Evolutionary conservation across 1,284 basidiomycete genomes (phyloP), one percentile per base, ranked within the genome.

Genomic region (Irpex sp.): DNA sequence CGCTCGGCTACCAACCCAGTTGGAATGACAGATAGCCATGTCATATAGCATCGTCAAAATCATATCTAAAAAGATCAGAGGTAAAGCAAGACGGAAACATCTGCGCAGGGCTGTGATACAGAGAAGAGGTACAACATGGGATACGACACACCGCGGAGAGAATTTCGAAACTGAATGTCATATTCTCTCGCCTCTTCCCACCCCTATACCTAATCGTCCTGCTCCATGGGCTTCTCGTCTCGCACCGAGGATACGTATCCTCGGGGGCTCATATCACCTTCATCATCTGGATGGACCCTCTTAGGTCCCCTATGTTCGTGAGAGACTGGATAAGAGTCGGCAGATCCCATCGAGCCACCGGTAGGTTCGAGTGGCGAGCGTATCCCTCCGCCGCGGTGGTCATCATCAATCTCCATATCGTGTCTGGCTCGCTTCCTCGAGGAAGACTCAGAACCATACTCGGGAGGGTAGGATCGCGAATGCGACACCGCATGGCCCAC

Each of bases 401-500:
- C 75, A 37, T 69, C 75, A 62, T 79, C 85, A 59, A 85, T 76
- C 57, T 89, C 86, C 84, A 87, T 85, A 59, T 88, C 86, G 59
- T 81, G 81, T 64, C 85, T 78, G 65, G 76, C 79, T 62, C 87
- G 80, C 70, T 87, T 88, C 70, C 85, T 80, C 26, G 26, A 26
- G 61, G 84, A 78, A 58, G 70, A 73, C 64, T 59, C 61, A 57
- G 64, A 60, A 58, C 65, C 58, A 47, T 59, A 52, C 26, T 63
- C 64, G 47, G 61, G 17, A 11, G 56, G 63, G 57, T 64, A 64
- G 31, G 38, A 56, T 34, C 63, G 63, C 38, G 63, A 47, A 36
- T 56, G 54, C 37, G 59, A 61, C 19, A 52, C 60, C 8, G 59
- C 19, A 51, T 40, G 52, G 6, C 52, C 36, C 56, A 64, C 57